Evolutionary conservation across 2,329 filamentous ascomycete genomes (phyloP), one percentile per base, ranked within the genome.

Genomic region (Cladophialophora bantiana): DNA sequence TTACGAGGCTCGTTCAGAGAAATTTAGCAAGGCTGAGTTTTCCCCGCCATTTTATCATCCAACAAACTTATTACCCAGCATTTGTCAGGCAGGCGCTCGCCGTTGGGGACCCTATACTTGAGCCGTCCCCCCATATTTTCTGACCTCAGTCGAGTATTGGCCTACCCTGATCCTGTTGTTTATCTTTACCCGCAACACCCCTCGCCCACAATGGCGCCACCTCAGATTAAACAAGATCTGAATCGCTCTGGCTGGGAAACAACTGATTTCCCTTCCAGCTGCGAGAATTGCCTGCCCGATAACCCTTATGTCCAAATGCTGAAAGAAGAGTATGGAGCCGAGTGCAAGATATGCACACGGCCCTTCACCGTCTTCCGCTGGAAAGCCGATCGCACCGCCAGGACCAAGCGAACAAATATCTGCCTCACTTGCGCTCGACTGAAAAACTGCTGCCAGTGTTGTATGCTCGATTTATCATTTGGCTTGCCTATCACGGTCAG

Each of bases 251-350:
- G 95, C 67, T 97, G 94, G 93, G 95, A 99, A 81, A 91, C 93
- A 4, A 82, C 81, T 20, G 82, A 83, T 69, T 83, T 83, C 50
- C 82, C 82, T 2, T 83, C 82, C 2, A 81, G 82, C 15, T 83
- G 88, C 83, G 95, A 99, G 80, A 93, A 89, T 76, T 99, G 95
- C 78, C 86, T 99, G 1, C 94, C 94, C 15, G 94, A 97, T 69
- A 98, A 98, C 75, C 94, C 94, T 1, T 99, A 96, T 76, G 95
- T 99, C 52, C 95, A 98, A 80, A 98, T 99, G 94, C 85, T 99
- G 68, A 99, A 99, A 81, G 93, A 98, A 77, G 94, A 99, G 78
- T 89, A 96, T 75, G 95, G 93, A 74, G 92, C 90, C 65, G 90
- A 94, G 81, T 93, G 91, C 85, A 91, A 91, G 83, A 83, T 91